These are phyloP conservation scores for Pholiota molesta DNA, from an alignment of 768 basidiomycete genomes.

Conservation along the genomic window DNA sequence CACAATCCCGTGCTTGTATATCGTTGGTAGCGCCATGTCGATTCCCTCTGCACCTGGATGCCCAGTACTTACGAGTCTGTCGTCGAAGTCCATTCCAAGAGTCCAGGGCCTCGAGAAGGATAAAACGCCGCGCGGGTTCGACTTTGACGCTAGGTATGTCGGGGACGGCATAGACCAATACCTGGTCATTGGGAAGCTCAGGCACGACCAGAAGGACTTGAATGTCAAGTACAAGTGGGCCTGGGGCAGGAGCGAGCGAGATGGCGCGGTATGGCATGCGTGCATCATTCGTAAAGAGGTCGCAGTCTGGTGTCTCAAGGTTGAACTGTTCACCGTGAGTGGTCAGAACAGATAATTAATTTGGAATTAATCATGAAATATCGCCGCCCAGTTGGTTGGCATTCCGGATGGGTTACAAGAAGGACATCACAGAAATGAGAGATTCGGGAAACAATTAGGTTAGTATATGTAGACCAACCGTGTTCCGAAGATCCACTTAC, in stretches of 20 bases:
- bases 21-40: constrained; percentile 69
- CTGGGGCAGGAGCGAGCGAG: constrained; percentile 38
- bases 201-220: constrained; percentile 74
- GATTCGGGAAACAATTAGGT: not conserved
- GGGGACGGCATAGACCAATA: constrained; percentile 66
- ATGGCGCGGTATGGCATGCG: constrained; percentile 63
- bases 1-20: constrained; percentile 85
- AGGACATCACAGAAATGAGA: not conserved
- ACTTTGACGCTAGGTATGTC: constrained; percentile 63
- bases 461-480: not conserved
- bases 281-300: constrained; percentile 64
- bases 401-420: not conserved
- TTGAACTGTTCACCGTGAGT: constrained; percentile 59
- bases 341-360: not conserved
- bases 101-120: constrained; percentile 80
- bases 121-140: constrained; percentile 67
- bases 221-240: constrained; percentile 58
- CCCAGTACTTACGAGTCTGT: constrained; percentile 4
- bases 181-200: constrained; percentile 69
- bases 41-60: constrained; percentile 26
- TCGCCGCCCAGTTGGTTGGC: not conserved
- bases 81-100: constrained; percentile 45
- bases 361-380: not conserved
- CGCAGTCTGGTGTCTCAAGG: constrained; percentile 76
- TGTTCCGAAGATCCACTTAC: constrained; percentile 47